Evolutionary conservation across 257 asterid species (phyloP).

Genomic region (Thymus mandschuricus): DNA sequence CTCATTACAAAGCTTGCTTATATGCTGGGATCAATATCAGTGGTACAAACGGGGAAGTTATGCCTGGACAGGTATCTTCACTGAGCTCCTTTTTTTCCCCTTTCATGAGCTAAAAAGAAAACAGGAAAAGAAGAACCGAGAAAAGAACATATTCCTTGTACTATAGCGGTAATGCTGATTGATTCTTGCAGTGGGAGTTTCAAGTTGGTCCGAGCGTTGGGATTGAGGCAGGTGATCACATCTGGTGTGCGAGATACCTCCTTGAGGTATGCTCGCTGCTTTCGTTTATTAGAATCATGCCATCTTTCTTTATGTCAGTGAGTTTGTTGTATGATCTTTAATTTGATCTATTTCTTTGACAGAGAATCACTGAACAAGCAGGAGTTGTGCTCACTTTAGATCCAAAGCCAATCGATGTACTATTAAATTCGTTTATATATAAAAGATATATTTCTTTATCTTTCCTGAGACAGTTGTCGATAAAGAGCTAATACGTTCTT

Average conservation of each 20-base stretch:
- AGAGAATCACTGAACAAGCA: slow-evolving; percentile 99
- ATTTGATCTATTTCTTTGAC: slow-evolving; percentile 30
- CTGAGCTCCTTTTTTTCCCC: neutral
- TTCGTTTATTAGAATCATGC: neutral
- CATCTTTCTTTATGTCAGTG: neutral
- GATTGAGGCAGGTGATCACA: slow-evolving; percentile 95
- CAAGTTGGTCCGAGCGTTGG: slow-evolving; percentile 99
- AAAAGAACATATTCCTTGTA: neutral
- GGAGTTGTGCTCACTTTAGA: slow-evolving; percentile 93
- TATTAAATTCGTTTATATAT: neutral
- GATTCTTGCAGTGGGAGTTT: slow-evolving; percentile 83
- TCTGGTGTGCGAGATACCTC: slow-evolving; percentile 94
- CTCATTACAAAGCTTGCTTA: slow-evolving; percentile 97
- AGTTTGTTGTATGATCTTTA: neutral
- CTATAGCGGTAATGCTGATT: slow-evolving; percentile 7
- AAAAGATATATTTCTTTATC: neutral
- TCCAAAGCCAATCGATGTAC: slow-evolving; percentile 95
- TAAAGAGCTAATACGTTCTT: slow-evolving; percentile 19
- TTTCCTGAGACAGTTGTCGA: neutral
- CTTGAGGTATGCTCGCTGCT: slow-evolving; percentile 67
- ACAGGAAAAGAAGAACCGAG: too few species aligned
- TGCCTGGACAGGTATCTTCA: slow-evolving; percentile 94
- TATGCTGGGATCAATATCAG: slow-evolving; percentile 97
- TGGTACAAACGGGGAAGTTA: slow-evolving; percentile 97
- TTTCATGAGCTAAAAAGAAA: neutral